Evolutionary conservation across 2,329 filamentous ascomycete genomes (phyloP).

Genomic region (Beauveria sp.): DNA sequence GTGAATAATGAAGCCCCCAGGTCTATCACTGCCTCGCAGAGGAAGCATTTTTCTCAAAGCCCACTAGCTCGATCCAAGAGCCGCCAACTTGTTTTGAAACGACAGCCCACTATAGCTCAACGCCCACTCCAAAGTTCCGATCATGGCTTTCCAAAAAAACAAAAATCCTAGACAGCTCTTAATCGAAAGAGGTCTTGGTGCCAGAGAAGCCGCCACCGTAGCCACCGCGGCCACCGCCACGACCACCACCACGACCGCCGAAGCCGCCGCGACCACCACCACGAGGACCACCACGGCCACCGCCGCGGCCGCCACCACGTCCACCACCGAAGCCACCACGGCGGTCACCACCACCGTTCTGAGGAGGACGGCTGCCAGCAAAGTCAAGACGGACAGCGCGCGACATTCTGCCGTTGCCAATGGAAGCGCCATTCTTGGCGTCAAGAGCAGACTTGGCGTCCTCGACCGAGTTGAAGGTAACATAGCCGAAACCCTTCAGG

Average conservation of each 20-base stretch:
- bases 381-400: conserved; percentile 79
- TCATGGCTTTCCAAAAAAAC: conserved; percentile 33
- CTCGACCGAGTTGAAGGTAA: conserved; percentile 73
- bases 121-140: conserved; percentile 37
- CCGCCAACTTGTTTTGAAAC: conserved; percentile 37
- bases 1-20: conserved; percentile 43
- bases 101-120: conserved; percentile 47
- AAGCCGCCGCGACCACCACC: conserved; percentile 46
- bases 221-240: conserved; percentile 45
- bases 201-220: conserved; percentile 48
- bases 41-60: conserved; percentile 45
- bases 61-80: conserved; percentile 35
- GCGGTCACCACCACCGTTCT: conserved; percentile 43
- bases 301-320: conserved; percentile 41
- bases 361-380: conserved; percentile 58
- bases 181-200: conserved; percentile 68
- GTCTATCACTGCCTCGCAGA: conserved; percentile 37
- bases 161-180: conserved; percentile 25
- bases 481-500: conserved; percentile 89
- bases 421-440: conserved; percentile 57
- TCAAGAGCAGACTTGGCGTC: conserved; percentile 72
- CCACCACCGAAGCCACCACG: conserved; percentile 45
- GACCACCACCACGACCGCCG: conserved; percentile 40
- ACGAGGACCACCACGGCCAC: conserved; percentile 44
- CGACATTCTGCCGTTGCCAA: conserved; percentile 58